A percentile compares a stretch with the other conserved stretches of the same genome.
Evolutionary conservation across 1,139 yeast species (phyloP).

Genomic region (Nakaseomyces bracarensis): DNA sequence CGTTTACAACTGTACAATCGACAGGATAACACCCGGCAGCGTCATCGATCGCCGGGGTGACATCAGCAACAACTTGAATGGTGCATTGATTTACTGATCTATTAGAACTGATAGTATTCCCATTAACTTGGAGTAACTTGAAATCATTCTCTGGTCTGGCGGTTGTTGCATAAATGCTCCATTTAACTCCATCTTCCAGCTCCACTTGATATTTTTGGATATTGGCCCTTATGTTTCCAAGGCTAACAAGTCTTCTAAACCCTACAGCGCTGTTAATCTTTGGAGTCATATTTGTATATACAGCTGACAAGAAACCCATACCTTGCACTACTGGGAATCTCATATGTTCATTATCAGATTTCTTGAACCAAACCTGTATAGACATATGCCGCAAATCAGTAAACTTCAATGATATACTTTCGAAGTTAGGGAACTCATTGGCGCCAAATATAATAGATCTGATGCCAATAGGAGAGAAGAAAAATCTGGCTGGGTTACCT

Average conservation of each 20-base stretch:
- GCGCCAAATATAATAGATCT: constrained; percentile 33
- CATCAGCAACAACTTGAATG: constrained; percentile 30
- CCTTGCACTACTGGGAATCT: constrained; percentile 47
- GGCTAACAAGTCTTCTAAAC: constrained; percentile 39
- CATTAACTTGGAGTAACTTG: constrained; percentile 40
- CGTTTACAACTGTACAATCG: constrained; percentile 28
- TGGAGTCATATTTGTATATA: constrained; percentile 49
- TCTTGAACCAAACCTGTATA: constrained; percentile 23
- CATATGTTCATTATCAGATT: constrained; percentile 21
- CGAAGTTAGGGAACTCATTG: constrained; percentile 24
- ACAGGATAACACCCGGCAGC: constrained; percentile 45
- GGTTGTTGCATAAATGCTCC: constrained; percentile 42
- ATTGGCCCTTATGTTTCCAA: constrained; percentile 29
- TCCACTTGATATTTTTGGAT: constrained; percentile 37
- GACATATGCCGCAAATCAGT: constrained; percentile 31
- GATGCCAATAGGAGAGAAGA: constrained; percentile 32
- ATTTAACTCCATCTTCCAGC: constrained; percentile 36
- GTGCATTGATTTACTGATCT: constrained; percentile 32
- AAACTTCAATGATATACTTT: constrained; percentile 23
- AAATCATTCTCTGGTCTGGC: constrained; percentile 32
- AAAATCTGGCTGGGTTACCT: constrained; percentile 12
- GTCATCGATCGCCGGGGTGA: constrained; percentile 40
- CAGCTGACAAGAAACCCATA: constrained; percentile 63
- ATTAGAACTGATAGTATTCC: constrained; percentile 45
- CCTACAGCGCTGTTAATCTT: constrained; percentile 55